Conservation (phyloP, 2,329 filamentous ascomycete species). For the Trichophyton mentagrophytes region DNA sequence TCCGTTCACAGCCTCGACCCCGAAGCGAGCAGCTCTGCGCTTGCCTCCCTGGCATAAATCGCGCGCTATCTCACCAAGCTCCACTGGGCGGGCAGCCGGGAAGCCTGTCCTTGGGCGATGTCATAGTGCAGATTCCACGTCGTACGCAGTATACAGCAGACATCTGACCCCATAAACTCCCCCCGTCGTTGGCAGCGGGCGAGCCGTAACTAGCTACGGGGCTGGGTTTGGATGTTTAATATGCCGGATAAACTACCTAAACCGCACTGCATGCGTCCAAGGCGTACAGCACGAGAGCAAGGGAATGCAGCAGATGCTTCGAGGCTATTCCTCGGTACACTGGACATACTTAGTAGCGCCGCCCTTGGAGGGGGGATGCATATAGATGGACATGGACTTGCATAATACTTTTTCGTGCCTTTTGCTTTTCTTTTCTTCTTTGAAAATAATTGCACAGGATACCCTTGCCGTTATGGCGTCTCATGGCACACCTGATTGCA, state of each 20-base stretch:
- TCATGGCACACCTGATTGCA: neutral
- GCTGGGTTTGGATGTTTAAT: neutral
- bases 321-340: neutral
- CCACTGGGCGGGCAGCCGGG: neutral
- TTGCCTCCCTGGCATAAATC: neutral
- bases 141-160: no score
- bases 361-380: neutral
- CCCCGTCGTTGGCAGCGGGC: no score
- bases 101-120: neutral
- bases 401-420: neutral
- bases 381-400: neutral
- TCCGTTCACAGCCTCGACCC: neutral
- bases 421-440: neutral
- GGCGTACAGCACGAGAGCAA: neutral
- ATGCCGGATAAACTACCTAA: neutral
- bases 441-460: neutral
- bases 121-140: neutral
- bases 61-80: neutral
- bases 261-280: neutral
- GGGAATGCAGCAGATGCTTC: neutral
- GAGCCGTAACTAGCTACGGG: no score
- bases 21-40: no score
- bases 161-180: no score
- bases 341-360: no score
- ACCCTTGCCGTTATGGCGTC: slow-evolving; percentile 2